A percentile compares a stretch with the other conserved stretches of the same genome.
Conservation (phyloP, 2,329 filamentous ascomycete species). For the Cladosporium sp. region DNA sequence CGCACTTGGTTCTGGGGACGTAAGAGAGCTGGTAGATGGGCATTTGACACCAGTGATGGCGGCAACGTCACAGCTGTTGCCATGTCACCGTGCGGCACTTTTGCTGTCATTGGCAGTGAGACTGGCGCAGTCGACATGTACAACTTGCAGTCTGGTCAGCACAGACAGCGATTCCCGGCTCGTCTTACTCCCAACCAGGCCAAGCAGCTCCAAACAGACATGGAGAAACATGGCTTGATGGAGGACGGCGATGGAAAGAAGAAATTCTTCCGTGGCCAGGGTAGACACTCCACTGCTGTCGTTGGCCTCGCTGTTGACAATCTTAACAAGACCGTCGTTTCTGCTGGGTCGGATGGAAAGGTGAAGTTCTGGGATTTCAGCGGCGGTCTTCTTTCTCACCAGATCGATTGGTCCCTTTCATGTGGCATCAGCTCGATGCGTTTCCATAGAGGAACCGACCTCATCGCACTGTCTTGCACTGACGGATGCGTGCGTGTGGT, state of each 20-base stretch:
- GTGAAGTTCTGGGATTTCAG: slow-evolving; percentile 97
- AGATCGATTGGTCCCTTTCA: slow-evolving; percentile 79
- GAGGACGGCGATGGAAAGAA: slow-evolving; percentile 41
- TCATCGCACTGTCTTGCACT: slow-evolving; percentile 83
- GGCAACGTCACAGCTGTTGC: slow-evolving; percentile 78
- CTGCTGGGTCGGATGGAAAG: slow-evolving; percentile 83
- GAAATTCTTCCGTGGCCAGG: slow-evolving; percentile 48
- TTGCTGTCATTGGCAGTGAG: slow-evolving; percentile 82
- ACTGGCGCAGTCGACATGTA: slow-evolving; percentile 87
- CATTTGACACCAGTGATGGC: slow-evolving; percentile 78
- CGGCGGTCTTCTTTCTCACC: slow-evolving; percentile 71
- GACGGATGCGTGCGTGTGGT: slow-evolving; percentile 84
- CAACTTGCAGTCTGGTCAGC: slow-evolving; percentile 88
- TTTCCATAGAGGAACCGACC: slow-evolving; percentile 76
- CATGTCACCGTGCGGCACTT: slow-evolving; percentile 87
- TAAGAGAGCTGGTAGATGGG: slow-evolving; percentile 89
- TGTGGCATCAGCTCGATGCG: slow-evolving; percentile 69
- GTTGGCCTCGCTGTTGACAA: slow-evolving; percentile 84
- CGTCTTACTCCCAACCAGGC: slow-evolving; percentile 72
- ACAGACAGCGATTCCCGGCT: slow-evolving; percentile 82
- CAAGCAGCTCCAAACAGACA: slow-evolving; percentile 63
- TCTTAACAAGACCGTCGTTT: slow-evolving; percentile 81
- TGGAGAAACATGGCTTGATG: slow-evolving; percentile 31
- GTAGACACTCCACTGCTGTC: slow-evolving; percentile 74
- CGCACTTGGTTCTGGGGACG: slow-evolving; percentile 98